Evolutionary conservation across 495 filamentous ascomycete genomes (phyloP), one percentile per base, ranked within the genome.

Genomic region (Aspergillus asperescens): DNA sequence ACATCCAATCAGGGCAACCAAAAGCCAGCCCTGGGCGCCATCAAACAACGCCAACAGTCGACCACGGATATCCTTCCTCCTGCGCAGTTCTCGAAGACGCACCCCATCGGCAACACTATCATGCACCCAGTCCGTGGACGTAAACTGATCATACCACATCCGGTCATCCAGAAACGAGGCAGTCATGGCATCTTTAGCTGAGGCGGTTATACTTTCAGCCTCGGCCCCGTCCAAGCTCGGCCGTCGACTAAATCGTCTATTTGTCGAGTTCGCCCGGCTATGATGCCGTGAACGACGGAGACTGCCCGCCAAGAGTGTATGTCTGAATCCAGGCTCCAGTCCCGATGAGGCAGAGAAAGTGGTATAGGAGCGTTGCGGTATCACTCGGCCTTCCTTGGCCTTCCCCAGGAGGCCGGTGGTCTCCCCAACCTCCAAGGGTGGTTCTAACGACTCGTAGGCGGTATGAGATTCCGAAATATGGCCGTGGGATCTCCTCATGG

Each of bases 121-220:
- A 62, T 95, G 90, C 7, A 98, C 93, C 93, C 92, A 97, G 67
- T 98, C 93, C 59, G 92, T 97, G 8, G 88, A 95, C 5, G 92
- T 96, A 68, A 97, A 96, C 68, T 98, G 93, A 72, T 98, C 92
- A 69, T 98, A 98, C 93, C 93, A 98, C 10, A 93, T 87, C 15
- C 93, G 82, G 44, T 98, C 90, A 61, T 98, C 89, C 23, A 81
- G 67, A 47, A 78, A 81, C 12, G 83, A 62, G 5, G 67, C 66
- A 13, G 69, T 76, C 48, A 74, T 37, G 16, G 76, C 79, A 56
- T 76, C 68, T 52, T 85, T 86, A 8, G 77, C 81, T 32, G 84
- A 82, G 18, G 76, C 56, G 48, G 82, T 70, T 18, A 59, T 35
- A 70, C 76, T 61, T 72, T 75, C 60, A 57, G 52, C 48, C 20